Percentiles rank a stretch among this genome's conserved stretches.
Evolutionary conservation across 2,329 filamentous ascomycete genomes (phyloP).

Genomic region (Chrysoporthe austroafricana): DNA sequence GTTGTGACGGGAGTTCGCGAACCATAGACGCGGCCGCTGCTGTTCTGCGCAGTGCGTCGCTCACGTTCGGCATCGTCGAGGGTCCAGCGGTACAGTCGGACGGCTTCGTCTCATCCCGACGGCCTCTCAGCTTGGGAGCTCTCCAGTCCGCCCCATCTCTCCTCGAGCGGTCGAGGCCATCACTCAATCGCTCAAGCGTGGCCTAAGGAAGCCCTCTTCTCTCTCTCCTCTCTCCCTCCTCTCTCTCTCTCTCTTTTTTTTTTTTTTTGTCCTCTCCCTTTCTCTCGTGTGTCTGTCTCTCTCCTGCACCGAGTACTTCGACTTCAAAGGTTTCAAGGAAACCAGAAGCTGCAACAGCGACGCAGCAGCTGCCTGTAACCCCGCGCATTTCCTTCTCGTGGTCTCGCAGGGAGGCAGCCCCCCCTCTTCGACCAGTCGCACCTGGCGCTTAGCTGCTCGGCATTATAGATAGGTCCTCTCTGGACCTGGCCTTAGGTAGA

Average conservation of each 20-base stretch:
- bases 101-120: neutral
- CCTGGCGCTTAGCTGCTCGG: neutral
- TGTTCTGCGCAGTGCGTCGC: neutral
- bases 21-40: neutral
- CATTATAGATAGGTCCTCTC: neutral
- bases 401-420: neutral
- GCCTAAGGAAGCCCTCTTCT: neutral
- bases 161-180: neutral
- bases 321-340: neutral
- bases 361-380: neutral
- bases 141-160: neutral
- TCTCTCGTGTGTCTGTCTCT: neutral
- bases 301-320: neutral
- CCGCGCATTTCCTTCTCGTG: neutral
- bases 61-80: neutral
- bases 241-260: neutral
- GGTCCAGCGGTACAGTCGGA: neutral
- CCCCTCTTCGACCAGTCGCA: neutral
- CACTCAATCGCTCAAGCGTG: neutral
- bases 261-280: too few relatives aligned
- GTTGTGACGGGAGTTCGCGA: neutral
- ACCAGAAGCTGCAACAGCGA: neutral
- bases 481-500: too few relatives aligned
- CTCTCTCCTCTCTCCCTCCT: neutral
- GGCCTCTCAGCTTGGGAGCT: neutral